Evolutionary conservation across 768 basidiomycete genomes (phyloP), one percentile per base, ranked within the genome.

Genomic region (Tulasnella sp.): DNA sequence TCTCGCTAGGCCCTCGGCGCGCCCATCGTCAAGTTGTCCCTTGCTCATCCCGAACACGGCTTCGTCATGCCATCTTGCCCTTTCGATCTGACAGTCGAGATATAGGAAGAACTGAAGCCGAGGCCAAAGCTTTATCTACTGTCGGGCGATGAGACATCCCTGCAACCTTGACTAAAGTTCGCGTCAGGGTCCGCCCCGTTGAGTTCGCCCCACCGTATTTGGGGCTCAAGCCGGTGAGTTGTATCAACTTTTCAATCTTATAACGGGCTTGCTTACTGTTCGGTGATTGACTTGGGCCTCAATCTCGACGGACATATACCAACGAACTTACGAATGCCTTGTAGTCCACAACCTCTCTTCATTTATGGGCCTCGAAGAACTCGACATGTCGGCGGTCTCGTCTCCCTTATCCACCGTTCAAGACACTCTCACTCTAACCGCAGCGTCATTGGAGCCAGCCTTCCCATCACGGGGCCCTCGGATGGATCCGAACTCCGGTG

Each of bases 21-120:
- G 20, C 91, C 96, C 0, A 88, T 98, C 51, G 90, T 94, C 10
- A 91, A 89, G 83, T 81, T 98, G 18, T 89, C 89, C 74, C 98
- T 95, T 93, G 95, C 95, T 1, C 95, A 97, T 82, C 95, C 97
- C 5, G 92, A 96, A 83, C 96, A 95, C 78, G 96, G 96, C 4
- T 89, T 90, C 1, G 89, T 98, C 74, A 86, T 99, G 77, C 95
- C 95, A 0, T 94, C 93, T 3, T 89, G 91, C 5, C 95, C 93
- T 2, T 96, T 96, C 81, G 97, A 98, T 84, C 89, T 96, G 35
- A 93, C 93, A 0, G 93, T 96, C 76, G 94, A 96, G 84, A 89
- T 99, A 23, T 98, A 95, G 95, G 94, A 96, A 82, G 79, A 79
- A 75, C 70, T 18, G 74, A 78, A 42, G 79, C 81, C 80, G 81